Percentiles rank a stretch among this genome's conserved stretches.
phyloP scores from a whole-genome alignment of 306 rosid genomes.

The Cicer cuneatum region DNA sequence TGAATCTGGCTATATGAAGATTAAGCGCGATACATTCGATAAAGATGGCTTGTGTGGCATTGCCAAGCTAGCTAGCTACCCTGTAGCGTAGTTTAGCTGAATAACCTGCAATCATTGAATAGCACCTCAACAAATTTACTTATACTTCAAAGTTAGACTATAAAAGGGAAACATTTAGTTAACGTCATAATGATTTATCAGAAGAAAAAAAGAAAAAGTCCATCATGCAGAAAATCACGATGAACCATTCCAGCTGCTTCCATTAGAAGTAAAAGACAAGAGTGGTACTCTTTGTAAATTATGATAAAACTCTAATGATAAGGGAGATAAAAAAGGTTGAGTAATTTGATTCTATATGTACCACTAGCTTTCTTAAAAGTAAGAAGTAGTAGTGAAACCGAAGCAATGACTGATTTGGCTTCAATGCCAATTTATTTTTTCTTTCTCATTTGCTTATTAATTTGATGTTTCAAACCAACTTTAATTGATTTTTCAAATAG shows the following conservation, averaged over 20 bases:
- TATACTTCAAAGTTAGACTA: not conserved
- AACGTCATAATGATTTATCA: not conserved
- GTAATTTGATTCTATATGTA: not conserved
- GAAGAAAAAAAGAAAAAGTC: no score
- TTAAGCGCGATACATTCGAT: slow-evolving; percentile 41
- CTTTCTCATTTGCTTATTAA: not conserved
- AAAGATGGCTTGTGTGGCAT: slow-evolving; percentile 71
- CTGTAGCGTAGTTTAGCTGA: slow-evolving; percentile 21
- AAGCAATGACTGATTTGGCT: not conserved
- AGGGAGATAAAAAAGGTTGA: not conserved
- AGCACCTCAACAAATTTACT: slow-evolving; percentile 22
- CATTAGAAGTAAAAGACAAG: no score
- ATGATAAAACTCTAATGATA: no score
- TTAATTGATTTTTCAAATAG: not conserved
- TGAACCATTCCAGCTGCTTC: no score
- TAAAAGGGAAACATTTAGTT: not conserved
- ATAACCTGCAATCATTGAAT: slow-evolving; percentile 20
- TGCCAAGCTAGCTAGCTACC: slow-evolving; percentile 76
- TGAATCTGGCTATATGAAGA: slow-evolving; percentile 69
- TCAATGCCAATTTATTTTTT: not conserved
- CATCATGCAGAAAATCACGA: no score
- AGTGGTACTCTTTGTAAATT: no score
- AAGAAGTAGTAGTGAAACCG: not conserved
- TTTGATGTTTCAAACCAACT: not conserved
- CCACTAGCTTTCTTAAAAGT: not conserved